phyloP scores from a whole-genome alignment of 2,329 filamentous ascomycete species.

The Davidsoniella virescens region DNA sequence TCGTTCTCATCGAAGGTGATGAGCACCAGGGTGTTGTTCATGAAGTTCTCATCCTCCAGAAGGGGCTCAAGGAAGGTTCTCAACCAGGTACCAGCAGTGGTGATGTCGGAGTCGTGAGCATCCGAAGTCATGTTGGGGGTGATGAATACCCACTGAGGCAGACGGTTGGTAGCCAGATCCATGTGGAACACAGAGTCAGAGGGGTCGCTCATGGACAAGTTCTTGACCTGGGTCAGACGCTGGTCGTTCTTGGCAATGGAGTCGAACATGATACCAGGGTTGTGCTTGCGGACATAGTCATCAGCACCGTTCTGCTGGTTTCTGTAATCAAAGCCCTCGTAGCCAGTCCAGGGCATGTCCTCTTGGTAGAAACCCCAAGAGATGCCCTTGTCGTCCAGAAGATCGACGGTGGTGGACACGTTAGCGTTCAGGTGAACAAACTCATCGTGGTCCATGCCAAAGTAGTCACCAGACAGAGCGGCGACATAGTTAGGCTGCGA shows the following conservation, averaged over 20 bases:
- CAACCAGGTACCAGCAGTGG: slow-evolving; percentile 51
- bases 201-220: slow-evolving; percentile 31
- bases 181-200: slow-evolving; percentile 42
- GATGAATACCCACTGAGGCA: slow-evolving; percentile 59
- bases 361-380: slow-evolving; percentile 63
- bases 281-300: slow-evolving; percentile 74
- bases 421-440: slow-evolving; percentile 43
- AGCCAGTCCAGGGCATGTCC: slow-evolving; percentile 60
- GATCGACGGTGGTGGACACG: slow-evolving; percentile 50
- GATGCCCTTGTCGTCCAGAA: slow-evolving; percentile 48
- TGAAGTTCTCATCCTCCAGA: slow-evolving; percentile 52
- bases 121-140: slow-evolving; percentile 63
- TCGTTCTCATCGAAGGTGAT: slow-evolving; percentile 70
- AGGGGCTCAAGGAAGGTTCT: slow-evolving; percentile 54
- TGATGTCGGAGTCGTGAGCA: slow-evolving; percentile 59
- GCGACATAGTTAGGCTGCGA: slow-evolving; percentile 64
- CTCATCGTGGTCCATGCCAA: slow-evolving; percentile 54
- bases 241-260: slow-evolving; percentile 41
- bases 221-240: slow-evolving; percentile 56
- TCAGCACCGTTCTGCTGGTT: slow-evolving; percentile 52
- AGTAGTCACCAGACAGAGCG: slow-evolving; percentile 52
- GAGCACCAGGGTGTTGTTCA: slow-evolving; percentile 58
- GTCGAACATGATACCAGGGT: slow-evolving; percentile 49
- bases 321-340: slow-evolving; percentile 44
- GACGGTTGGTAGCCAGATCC: slow-evolving; percentile 44